These are phyloP conservation scores for Paxillus rubicundulus DNA, from an alignment of 768 basidiomycete genomes.

Conservation along the genomic window DNA sequence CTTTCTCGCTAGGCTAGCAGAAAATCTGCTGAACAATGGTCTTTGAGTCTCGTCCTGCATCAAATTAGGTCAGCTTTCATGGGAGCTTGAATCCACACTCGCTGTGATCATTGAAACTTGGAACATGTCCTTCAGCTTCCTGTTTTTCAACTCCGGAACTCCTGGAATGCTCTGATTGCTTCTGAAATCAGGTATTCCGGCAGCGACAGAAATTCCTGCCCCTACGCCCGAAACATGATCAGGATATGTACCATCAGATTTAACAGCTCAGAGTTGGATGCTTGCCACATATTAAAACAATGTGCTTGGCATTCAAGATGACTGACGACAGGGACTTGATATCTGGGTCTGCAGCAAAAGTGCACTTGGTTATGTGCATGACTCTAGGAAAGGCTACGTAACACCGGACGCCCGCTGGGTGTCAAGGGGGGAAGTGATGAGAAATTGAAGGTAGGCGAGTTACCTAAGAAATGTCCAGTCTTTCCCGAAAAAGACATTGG, in stretches of 20 bases:
- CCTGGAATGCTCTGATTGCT: slow-evolving; percentile 1
- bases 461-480: no score
- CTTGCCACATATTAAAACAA: slow-evolving; percentile 14
- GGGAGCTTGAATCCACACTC: background rate
- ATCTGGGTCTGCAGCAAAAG: background rate
- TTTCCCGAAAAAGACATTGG: no score
- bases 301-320: slow-evolving; percentile 8
- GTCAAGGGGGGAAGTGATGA: no score
- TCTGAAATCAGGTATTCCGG: slow-evolving; percentile 13
- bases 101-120: slow-evolving; percentile 5
- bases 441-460: no score
- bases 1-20: background rate
- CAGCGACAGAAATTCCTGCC: slow-evolving; percentile 10
- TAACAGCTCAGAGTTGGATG: background rate
- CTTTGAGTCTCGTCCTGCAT: background rate
- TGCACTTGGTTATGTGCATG: background rate
- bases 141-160: background rate
- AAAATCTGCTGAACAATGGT: background rate
- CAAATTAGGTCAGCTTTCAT: background rate
- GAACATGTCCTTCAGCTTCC: slow-evolving; percentile 13
- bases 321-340: background rate
- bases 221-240: no score
- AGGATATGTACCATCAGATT: background rate
- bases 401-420: no score
- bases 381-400: background rate